Evolutionary conservation across 2,329 filamentous ascomycete species (phyloP).

Genomic region (Fonsecaea multimorphosa): DNA sequence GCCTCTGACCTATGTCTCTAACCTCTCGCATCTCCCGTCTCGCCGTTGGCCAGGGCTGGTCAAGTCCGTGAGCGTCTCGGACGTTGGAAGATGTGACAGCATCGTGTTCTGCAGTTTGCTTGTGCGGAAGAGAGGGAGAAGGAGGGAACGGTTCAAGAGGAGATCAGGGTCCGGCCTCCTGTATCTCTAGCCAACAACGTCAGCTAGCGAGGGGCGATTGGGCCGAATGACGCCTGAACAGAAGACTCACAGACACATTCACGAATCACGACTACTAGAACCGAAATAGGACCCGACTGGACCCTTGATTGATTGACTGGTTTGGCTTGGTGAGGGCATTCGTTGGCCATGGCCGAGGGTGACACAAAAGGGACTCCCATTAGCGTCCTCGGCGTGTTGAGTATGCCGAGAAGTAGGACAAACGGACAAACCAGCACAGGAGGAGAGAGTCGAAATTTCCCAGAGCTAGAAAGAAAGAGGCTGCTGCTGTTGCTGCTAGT

Average conservation of each 20-base stretch:
- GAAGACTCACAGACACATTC: background rate
- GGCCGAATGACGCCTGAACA: background rate
- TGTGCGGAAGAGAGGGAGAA: background rate
- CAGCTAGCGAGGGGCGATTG: background rate
- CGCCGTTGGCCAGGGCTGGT: background rate
- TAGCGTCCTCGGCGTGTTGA: background rate
- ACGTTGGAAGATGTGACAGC: background rate
- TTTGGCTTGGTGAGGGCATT: background rate
- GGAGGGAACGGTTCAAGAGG: background rate
- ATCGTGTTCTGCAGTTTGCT: slow-evolving; percentile 4
- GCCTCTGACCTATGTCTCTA: background rate
- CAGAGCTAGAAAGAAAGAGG: background rate
- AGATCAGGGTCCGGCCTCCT: background rate
- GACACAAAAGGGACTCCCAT: background rate
- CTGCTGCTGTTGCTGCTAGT: background rate
- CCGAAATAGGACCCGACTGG: background rate
- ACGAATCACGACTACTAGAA: background rate
- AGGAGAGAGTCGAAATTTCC: background rate
- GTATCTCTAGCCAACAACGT: background rate
- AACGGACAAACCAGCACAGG: background rate
- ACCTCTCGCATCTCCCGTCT: slow-evolving; percentile 1
- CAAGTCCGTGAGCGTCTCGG: background rate
- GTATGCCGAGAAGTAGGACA: background rate
- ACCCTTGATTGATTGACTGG: background rate
- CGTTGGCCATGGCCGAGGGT: background rate